phyloP scores from a whole-genome alignment of 164 flowering plant species.

The Piper longum region DNA sequence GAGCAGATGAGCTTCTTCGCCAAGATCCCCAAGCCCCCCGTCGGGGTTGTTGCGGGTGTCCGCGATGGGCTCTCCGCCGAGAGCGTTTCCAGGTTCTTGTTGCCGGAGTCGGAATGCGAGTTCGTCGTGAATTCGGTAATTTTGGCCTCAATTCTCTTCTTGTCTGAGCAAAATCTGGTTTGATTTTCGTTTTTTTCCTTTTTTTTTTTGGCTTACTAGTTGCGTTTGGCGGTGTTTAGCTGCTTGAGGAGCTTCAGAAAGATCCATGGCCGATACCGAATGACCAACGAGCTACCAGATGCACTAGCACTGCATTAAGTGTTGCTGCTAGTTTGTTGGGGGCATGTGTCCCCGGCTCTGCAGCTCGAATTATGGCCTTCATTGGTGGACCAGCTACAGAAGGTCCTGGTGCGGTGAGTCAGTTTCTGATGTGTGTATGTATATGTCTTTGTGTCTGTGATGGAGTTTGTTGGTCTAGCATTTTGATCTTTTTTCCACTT shows the following conservation, averaged over 20 bases:
- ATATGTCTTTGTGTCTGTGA: background rate
- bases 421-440: background rate
- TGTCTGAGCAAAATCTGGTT: background rate
- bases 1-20: constrained; percentile 76
- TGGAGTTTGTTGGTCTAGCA: background rate
- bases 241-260: constrained; percentile 85
- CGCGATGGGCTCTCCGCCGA: constrained; percentile 70
- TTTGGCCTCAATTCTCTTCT: background rate
- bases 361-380: constrained; percentile 91
- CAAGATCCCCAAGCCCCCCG: constrained; percentile 51
- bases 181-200: no score
- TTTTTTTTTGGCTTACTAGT: no score
- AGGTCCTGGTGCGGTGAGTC: constrained; percentile 83
- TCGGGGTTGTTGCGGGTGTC: constrained; percentile 74
- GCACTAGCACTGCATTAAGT: constrained; percentile 78
- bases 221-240: constrained; percentile 17
- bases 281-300: constrained; percentile 74
- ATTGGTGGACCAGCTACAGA: constrained; percentile 94
- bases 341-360: constrained; percentile 91
- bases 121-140: constrained; percentile 66
- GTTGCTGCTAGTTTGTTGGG: constrained; percentile 81
- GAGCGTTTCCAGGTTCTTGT: constrained; percentile 58
- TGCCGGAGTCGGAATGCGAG: constrained; percentile 88
- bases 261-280: constrained; percentile 82
- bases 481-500: background rate